Conservation (phyloP, 202 grass and related monocot genomes). For the Hordeum pubiflorum region DNA sequence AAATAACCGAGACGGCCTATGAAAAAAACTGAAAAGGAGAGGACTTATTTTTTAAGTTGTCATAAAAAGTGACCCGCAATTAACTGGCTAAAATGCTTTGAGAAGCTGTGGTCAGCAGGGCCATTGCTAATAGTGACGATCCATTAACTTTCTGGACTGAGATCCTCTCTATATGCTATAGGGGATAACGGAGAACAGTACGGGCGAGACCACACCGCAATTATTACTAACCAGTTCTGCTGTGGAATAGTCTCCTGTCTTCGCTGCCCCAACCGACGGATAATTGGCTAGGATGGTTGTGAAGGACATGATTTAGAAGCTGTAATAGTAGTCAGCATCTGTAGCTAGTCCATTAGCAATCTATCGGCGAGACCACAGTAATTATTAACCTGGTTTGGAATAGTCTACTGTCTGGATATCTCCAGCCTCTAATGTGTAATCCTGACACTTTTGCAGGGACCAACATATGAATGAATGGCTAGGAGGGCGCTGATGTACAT, state of each 20-base stretch:
- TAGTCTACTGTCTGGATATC: constrained; percentile 1
- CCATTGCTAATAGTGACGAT: not conserved
- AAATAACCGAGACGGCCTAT: no score
- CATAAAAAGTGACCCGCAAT: no score
- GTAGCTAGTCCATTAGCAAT: not conserved
- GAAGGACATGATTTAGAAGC: not conserved
- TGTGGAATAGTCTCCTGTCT: not conserved
- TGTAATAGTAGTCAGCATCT: not conserved
- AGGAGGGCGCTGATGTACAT: not conserved
- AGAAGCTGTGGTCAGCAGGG: not conserved
- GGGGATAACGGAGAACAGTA: not conserved
- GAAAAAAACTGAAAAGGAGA: no score
- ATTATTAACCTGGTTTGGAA: not conserved
- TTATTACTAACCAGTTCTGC: not conserved
- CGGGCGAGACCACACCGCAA: not conserved
- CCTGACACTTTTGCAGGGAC: not conserved
- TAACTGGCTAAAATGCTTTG: not conserved
- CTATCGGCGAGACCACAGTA: not conserved
- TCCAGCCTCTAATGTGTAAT: not conserved
- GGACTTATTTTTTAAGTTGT: no score
- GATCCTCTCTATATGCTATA: not conserved
- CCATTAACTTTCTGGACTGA: not conserved
- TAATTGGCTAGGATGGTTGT: not conserved
- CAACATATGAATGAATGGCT: not conserved
- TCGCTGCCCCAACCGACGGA: not conserved